These are phyloP conservation scores for Chlorella variabilis DNA, from an alignment of 163 green algal genomes.

Conservation along the genomic window DNA sequence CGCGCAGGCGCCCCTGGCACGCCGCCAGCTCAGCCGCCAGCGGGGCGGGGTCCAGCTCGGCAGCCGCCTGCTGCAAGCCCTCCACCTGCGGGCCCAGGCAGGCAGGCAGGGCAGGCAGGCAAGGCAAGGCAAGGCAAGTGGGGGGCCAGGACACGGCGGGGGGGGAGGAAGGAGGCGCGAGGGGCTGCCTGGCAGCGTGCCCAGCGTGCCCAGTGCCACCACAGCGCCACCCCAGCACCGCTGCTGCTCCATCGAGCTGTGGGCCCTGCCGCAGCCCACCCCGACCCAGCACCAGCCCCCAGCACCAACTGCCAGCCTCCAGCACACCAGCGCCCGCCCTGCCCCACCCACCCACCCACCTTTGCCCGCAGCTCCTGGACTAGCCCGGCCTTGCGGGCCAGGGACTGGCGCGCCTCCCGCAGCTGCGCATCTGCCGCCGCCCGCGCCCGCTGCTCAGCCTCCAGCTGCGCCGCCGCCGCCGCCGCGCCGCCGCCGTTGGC, in stretches of 20 bases:
- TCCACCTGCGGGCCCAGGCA: too few relatives aligned
- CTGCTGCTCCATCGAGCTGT: too few relatives aligned
- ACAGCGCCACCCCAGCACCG: too few relatives aligned
- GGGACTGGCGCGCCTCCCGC: conserved; percentile 28
- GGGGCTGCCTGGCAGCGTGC: too few relatives aligned
- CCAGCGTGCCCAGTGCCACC: too few relatives aligned
- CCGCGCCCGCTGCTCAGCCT: conserved; percentile 39
- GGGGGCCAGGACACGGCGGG: too few relatives aligned
- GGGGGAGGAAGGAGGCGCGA: too few relatives aligned
- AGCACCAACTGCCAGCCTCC: too few relatives aligned
- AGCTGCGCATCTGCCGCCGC: conserved; percentile 37
- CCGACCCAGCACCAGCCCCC: too few relatives aligned
- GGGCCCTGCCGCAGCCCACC: too few relatives aligned
- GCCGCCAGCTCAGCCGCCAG: conserved; percentile 25
- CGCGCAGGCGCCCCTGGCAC: conserved; percentile 18
- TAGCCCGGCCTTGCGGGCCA: conserved; percentile 21
- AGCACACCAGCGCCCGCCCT: too few relatives aligned
- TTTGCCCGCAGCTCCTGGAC: conserved; percentile 30
- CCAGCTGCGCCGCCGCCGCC: conserved; percentile 24
- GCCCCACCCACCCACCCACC: conserved; percentile 1
- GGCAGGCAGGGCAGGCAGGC: too few relatives aligned
- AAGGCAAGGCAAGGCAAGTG: background rate
- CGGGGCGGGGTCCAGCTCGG: background rate
- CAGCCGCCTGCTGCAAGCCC: conserved; percentile 11
- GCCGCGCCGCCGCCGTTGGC: background rate